phyloP scores from a whole-genome alignment of 768 basidiomycete genomes.

The Russula dissimulans region DNA sequence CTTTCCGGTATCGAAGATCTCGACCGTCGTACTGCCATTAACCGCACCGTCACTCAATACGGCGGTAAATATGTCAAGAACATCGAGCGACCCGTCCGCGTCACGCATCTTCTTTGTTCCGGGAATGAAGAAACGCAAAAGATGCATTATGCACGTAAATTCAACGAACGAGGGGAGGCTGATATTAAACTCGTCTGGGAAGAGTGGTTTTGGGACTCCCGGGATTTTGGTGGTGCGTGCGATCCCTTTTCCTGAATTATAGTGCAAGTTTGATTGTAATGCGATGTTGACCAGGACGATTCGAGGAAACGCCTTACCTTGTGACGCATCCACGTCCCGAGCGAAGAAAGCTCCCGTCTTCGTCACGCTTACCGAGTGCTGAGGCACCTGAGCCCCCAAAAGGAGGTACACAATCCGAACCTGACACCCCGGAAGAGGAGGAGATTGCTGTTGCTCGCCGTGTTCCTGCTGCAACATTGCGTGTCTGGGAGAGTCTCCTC shows the following conservation, averaged over 20 bases:
- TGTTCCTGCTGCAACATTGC: constrained; percentile 51
- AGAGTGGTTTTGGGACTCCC: constrained; percentile 94
- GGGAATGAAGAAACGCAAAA: constrained; percentile 61
- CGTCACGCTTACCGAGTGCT: background rate
- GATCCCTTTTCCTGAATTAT: background rate
- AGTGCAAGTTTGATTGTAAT: background rate
- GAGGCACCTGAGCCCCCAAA: background rate
- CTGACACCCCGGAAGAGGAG: constrained; percentile 35
- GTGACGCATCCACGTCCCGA: constrained; percentile 17
- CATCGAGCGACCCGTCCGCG: constrained; percentile 65
- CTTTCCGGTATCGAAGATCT: constrained; percentile 69
- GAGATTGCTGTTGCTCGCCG: constrained; percentile 49
- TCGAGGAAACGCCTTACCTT: constrained; percentile 15
- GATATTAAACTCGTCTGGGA: constrained; percentile 81
- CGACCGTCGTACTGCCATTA: constrained; percentile 51
- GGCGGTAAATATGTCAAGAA: constrained; percentile 67
- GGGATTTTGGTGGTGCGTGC: constrained; percentile 59
- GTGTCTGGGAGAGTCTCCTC: constrained; percentile 64
- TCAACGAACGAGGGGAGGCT: constrained; percentile 60
- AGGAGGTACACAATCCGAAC: background rate
- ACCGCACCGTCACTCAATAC: constrained; percentile 44
- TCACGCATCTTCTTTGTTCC: constrained; percentile 80
- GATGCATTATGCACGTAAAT: constrained; percentile 69
- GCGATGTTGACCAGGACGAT: constrained; percentile 9
- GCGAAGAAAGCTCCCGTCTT: constrained; percentile 1